Conservation (phyloP, 1,139 yeast genomes). For the Diutina rugosa region DNA sequence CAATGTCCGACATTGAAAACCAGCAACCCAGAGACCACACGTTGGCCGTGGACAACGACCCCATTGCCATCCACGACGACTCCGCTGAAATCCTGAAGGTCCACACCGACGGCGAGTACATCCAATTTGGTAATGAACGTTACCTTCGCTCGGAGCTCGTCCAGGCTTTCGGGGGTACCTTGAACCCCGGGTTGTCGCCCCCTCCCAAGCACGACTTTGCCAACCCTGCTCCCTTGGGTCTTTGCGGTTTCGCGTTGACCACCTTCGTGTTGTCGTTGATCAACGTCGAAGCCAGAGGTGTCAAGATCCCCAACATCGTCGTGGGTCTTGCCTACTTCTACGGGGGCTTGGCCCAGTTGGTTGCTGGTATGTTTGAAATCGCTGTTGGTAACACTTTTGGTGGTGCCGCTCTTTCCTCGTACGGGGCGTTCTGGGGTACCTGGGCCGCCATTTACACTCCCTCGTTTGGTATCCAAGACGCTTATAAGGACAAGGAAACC, state of each 20-base stretch:
- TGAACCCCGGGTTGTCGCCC: slow-evolving; percentile 51
- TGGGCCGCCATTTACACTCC: slow-evolving; percentile 64
- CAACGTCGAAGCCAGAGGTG: slow-evolving; percentile 15
- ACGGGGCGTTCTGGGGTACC: slow-evolving; percentile 84
- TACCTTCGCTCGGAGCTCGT: slow-evolving; percentile 49
- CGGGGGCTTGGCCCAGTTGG: slow-evolving; percentile 66
- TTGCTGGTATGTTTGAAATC: slow-evolving; percentile 71
- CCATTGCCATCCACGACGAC: slow-evolving; percentile 1
- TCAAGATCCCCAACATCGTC: slow-evolving; percentile 8
- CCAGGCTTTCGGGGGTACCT: slow-evolving; percentile 64
- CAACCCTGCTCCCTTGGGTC: slow-evolving; percentile 82
- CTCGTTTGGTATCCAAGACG: slow-evolving; percentile 57
- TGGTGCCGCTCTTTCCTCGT: slow-evolving; percentile 73
- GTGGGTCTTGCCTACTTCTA: slow-evolving; percentile 71
- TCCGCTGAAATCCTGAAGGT: slow-evolving; percentile 10
- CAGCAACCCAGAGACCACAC: slow-evolving; percentile 3
- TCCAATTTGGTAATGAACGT: slow-evolving; percentile 61
- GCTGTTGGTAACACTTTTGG: slow-evolving; percentile 67
- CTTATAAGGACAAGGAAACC: slow-evolving; percentile 19
- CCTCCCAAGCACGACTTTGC: slow-evolving; percentile 65
- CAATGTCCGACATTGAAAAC: slow-evolving; percentile 2
- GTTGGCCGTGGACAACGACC: neutral
- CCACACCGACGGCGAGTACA: slow-evolving; percentile 36
- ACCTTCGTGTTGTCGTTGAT: slow-evolving; percentile 66
- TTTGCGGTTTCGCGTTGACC: slow-evolving; percentile 73